Percentiles rank a stretch among this genome's conserved stretches.
Conservation (phyloP, 108 stramenopile species). For the Mayamaea pseudoterrestris region DNA sequence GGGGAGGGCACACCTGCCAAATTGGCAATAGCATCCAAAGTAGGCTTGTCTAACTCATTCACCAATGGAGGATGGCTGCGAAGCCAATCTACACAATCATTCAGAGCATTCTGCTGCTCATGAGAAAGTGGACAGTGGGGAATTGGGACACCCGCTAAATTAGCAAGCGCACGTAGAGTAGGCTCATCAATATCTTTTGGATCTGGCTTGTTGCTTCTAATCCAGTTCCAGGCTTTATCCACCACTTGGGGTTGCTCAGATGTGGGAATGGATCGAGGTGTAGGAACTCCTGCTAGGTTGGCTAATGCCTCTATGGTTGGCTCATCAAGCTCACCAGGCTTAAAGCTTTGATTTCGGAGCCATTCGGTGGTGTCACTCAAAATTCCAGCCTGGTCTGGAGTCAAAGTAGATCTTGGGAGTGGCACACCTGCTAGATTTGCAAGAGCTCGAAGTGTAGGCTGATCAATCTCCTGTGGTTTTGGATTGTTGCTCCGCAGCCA, state of each 20-base stretch:
- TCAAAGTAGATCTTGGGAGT: conserved; percentile 7
- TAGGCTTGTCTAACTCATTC: conserved; percentile 5
- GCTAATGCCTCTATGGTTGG: conserved; percentile 1
- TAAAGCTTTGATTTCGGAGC: conserved; percentile 9
- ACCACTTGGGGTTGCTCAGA: not conserved
- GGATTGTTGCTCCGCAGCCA: conserved; percentile 7
- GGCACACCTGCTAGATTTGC: conserved; percentile 1
- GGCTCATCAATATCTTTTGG: conserved; percentile 5
- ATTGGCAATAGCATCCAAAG: conserved; percentile 2
- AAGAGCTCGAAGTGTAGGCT: conserved; percentile 3
- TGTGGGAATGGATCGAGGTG: not conserved
- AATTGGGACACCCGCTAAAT: conserved; percentile 3
- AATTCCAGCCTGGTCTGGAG: conserved; percentile 2
- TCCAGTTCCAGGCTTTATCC: conserved; percentile 10
- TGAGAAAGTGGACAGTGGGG: not conserved
- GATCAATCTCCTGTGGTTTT: conserved; percentile 2
- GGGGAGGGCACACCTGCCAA: conserved; percentile 5
- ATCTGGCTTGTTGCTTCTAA: conserved; percentile 10
- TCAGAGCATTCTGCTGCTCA: conserved; percentile 8
- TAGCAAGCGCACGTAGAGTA: not conserved
- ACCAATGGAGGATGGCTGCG: conserved; percentile 5
- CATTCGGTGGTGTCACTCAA: conserved; percentile 22
- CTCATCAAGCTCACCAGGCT: not conserved
- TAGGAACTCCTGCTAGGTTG: conserved; percentile 4
- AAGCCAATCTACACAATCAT: conserved; percentile 23